These are phyloP conservation scores for Dendrobium officinale DNA, from an alignment of 106 monocot species.

Conservation along the genomic window DNA sequence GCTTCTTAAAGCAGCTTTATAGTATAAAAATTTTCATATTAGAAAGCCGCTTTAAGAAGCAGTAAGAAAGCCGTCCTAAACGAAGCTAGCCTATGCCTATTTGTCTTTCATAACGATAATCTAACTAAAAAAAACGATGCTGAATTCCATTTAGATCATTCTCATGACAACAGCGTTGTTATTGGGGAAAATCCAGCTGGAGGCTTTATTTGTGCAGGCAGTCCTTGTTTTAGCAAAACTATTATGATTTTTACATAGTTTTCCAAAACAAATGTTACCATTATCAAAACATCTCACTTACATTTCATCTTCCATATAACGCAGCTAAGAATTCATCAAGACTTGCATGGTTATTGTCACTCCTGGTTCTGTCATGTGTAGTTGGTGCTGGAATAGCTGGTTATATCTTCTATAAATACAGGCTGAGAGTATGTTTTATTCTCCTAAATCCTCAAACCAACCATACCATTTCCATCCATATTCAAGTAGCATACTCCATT, in stretches of 20 bases:
- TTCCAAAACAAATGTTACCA: not conserved
- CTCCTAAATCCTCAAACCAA: not conserved
- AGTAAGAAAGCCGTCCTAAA: too few species aligned
- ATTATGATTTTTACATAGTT: not conserved
- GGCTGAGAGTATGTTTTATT: constrained; percentile 64
- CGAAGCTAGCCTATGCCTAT: too few species aligned
- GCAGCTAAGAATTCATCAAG: constrained; percentile 50
- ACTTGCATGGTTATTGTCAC: constrained; percentile 47
- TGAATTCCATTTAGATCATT: too few species aligned
- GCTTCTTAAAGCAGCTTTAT: too few species aligned
- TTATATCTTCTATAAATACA: constrained; percentile 94
- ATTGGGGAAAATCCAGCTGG: too few species aligned
- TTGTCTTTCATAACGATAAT: too few species aligned
- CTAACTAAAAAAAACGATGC: too few species aligned
- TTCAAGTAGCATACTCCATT: not conserved
- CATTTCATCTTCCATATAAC: constrained; percentile 10
- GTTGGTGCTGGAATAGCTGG: constrained; percentile 53
- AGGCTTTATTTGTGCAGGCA: too few species aligned
- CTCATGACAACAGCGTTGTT: too few species aligned
- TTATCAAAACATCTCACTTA: not conserved
- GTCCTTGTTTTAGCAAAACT: too few species aligned
- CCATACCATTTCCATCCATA: not conserved
- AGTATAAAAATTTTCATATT: too few species aligned
- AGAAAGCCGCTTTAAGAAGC: too few species aligned
- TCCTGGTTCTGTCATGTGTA: constrained; percentile 50